phyloP scores from a whole-genome alignment of 139 green algal genomes.

The Chlamydomonas eustigma region DNA sequence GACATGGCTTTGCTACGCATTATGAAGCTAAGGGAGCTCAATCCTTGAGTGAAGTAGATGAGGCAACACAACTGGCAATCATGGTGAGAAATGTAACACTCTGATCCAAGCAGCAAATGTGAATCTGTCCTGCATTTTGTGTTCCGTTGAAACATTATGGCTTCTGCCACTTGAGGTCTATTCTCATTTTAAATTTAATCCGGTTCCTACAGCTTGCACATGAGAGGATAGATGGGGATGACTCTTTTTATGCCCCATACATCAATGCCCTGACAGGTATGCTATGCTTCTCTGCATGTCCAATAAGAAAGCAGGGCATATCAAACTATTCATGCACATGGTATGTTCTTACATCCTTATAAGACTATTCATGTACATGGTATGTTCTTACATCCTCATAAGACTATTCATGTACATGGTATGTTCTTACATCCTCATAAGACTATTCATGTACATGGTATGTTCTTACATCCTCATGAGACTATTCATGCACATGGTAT shows the following conservation, averaged over 20 bases:
- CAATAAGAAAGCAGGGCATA: no score
- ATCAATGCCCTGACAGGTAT: neutral
- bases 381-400: no score
- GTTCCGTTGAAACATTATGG: neutral
- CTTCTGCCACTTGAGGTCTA: neutral
- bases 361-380: no score
- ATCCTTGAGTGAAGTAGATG: neutral
- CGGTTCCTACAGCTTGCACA: neutral
- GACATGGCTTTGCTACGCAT: constrained; percentile 7
- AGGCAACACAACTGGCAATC: constrained; percentile 7
- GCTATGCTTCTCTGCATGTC: no score
- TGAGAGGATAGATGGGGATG: constrained; percentile 2
- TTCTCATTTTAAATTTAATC: neutral
- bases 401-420: no score
- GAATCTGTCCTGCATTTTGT: neutral
- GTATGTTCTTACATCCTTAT: no score
- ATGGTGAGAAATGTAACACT: neutral
- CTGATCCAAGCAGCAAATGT: neutral
- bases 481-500: no score
- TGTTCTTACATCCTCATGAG: no score
- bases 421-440: no score
- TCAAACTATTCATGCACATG: no score
- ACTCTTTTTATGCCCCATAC: neutral
- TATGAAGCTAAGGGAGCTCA: constrained; percentile 5
- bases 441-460: no score